A percentile compares a stretch with the other conserved stretches of the same genome.
These are phyloP conservation scores for Bryoerythrophyllum caledonicum DNA, from an alignment of 225 moss, liverwort and hornwort genomes.

Conservation along the genomic window DNA sequence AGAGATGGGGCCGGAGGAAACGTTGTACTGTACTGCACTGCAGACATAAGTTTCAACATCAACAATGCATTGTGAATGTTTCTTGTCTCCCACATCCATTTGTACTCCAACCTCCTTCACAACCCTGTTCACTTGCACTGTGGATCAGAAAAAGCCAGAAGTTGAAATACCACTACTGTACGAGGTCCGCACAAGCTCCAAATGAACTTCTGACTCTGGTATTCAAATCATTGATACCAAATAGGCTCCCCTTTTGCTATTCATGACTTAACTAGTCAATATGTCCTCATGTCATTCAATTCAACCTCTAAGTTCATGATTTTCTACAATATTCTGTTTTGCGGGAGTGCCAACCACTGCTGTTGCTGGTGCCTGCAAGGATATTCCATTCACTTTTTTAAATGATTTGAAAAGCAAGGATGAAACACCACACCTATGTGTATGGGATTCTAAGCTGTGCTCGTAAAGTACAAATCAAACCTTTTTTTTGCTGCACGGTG, in stretches of 20 bases:
- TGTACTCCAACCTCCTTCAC: not conserved
- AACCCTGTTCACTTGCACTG: not conserved
- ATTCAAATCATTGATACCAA: constrained; percentile 2
- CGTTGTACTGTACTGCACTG: not conserved
- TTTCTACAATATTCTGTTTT: not conserved
- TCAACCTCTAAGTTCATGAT: not conserved
- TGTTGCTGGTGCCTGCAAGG: too few species aligned
- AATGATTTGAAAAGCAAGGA: too few species aligned
- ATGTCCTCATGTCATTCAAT: not conserved
- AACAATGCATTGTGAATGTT: constrained; percentile 10
- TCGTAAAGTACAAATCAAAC: too few species aligned
- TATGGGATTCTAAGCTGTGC: too few species aligned
- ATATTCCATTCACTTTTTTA: too few species aligned
- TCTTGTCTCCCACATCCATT: constrained; percentile 17
- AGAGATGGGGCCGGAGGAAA: not conserved
- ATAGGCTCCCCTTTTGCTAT: constrained; percentile 6
- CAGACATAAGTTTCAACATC: constrained; percentile 1
- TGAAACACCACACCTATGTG: too few species aligned
- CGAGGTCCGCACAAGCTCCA: not conserved
- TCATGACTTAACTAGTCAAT: constrained; percentile 1
- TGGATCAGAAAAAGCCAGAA: not conserved
- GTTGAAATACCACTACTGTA: not conserved
- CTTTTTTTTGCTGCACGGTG: too few species aligned
- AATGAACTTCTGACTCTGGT: constrained; percentile 9
- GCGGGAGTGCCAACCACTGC: too few species aligned